phyloP scores from a whole-genome alignment of 192 early-diverging fungal species.

The Diversispora eburnea region DNA sequence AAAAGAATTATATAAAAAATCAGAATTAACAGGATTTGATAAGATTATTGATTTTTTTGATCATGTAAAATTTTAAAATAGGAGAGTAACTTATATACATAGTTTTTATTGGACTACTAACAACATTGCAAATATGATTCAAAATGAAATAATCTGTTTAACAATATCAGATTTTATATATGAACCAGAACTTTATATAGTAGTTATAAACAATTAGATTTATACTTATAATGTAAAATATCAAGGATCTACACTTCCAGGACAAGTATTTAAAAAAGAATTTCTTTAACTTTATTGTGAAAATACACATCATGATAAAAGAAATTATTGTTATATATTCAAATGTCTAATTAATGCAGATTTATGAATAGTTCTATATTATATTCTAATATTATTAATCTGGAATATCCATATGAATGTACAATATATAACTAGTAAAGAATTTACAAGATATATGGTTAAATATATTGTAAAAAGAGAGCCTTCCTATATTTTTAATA shows the following conservation, averaged over 20 bases:
- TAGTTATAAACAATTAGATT: too few relatives aligned
- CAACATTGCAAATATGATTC: not conserved
- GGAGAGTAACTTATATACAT: too few relatives aligned
- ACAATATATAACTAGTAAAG: not conserved
- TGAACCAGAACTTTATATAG: not conserved
- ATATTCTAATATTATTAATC: not conserved
- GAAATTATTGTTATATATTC: not conserved
- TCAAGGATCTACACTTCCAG: too few relatives aligned
- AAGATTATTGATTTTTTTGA: too few relatives aligned
- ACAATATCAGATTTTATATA: not conserved
- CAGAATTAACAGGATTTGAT: too few relatives aligned
- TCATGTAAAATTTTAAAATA: too few relatives aligned
- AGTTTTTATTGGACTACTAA: not conserved
- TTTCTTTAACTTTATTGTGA: too few relatives aligned
- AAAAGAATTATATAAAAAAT: too few relatives aligned
- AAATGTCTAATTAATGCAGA: not conserved
- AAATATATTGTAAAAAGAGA: not conserved
- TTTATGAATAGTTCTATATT: not conserved
- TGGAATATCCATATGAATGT: not conserved
- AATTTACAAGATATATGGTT: not conserved
- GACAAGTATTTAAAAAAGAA: too few relatives aligned
- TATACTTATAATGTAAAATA: too few relatives aligned
- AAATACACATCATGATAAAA: not conserved
- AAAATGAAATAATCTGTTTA: not conserved
- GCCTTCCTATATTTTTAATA: not conserved